Percentiles rank a stretch among this genome's conserved stretches.
Conservation (phyloP, 2,329 filamentous ascomycete genomes). For the Neonectria neomacrospora region DNA sequence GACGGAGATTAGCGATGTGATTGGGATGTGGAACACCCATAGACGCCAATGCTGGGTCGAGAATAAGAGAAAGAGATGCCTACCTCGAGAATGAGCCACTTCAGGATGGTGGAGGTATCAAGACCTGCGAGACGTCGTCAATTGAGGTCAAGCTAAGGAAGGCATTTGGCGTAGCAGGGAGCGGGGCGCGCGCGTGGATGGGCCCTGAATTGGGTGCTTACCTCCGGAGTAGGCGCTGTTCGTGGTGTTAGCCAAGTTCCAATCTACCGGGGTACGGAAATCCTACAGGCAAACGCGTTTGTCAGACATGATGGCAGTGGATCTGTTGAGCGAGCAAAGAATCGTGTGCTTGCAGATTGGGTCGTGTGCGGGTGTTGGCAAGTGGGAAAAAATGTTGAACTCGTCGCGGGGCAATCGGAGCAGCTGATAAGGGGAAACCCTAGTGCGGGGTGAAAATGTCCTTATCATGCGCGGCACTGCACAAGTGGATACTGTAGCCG, state of each 20-base stretch:
- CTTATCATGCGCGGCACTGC: too few species aligned
- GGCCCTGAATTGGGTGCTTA: not conserved
- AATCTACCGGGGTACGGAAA: not conserved
- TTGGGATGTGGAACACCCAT: too few species aligned
- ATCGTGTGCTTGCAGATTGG: too few species aligned
- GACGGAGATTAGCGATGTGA: not conserved
- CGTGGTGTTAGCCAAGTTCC: not conserved
- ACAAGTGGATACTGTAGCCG: too few species aligned
- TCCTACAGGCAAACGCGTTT: not conserved
- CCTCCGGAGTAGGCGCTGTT: not conserved
- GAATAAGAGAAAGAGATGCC: not conserved
- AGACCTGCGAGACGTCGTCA: not conserved
- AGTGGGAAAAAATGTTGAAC: too few species aligned
- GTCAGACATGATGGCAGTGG: not conserved
- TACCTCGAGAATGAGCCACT: conserved; percentile 3
- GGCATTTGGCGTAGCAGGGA: too few species aligned
- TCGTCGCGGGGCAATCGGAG: too few species aligned
- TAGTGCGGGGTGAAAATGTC: too few species aligned
- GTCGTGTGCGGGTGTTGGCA: too few species aligned
- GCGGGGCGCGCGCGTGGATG: too few species aligned
- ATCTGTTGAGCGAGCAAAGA: too few species aligned
- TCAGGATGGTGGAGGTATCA: conserved; percentile 10
- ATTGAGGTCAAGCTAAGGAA: not conserved
- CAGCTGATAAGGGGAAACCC: too few species aligned
- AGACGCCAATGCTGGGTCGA: not conserved